Conservation (phyloP, 192 early-diverging fungal species). For the Rhizoclosmatium globosum region DNA sequence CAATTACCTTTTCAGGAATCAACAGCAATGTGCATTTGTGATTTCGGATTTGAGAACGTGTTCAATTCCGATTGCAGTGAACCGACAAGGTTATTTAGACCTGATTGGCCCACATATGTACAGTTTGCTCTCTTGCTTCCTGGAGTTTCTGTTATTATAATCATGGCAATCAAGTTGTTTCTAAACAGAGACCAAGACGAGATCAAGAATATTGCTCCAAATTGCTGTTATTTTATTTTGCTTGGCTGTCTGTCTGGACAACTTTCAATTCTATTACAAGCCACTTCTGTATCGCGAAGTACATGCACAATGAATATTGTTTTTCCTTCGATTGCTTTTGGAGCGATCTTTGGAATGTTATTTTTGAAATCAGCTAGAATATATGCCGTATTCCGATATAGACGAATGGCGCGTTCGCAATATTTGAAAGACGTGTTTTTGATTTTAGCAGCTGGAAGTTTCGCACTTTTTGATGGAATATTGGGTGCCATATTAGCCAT, state of each 20-base stretch:
- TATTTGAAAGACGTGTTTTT: not conserved
- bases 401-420: constrained; percentile 9
- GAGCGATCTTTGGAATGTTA: constrained; percentile 1
- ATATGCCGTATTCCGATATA: constrained; percentile 18
- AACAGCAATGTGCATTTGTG: not conserved
- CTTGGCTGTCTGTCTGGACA: not conserved
- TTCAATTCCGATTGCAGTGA: not conserved
- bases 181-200: not conserved
- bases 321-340: not conserved
- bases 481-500: not conserved
- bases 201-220: not conserved
- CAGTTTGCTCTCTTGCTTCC: not conserved
- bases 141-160: not conserved
- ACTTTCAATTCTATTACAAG: not conserved
- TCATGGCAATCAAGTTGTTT: not conserved
- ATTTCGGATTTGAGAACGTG: not conserved
- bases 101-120: not conserved
- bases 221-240: constrained; percentile 2
- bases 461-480: not conserved
- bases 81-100: not conserved
- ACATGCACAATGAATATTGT: not conserved
- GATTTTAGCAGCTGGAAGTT: not conserved
- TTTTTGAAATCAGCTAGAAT: constrained; percentile 24
- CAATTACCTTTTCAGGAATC: not conserved
- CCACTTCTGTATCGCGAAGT: not conserved